These are phyloP conservation scores for Tylopilus rubrobrunneus DNA, from an alignment of 768 basidiomycete genomes.

Conservation along the genomic window DNA sequence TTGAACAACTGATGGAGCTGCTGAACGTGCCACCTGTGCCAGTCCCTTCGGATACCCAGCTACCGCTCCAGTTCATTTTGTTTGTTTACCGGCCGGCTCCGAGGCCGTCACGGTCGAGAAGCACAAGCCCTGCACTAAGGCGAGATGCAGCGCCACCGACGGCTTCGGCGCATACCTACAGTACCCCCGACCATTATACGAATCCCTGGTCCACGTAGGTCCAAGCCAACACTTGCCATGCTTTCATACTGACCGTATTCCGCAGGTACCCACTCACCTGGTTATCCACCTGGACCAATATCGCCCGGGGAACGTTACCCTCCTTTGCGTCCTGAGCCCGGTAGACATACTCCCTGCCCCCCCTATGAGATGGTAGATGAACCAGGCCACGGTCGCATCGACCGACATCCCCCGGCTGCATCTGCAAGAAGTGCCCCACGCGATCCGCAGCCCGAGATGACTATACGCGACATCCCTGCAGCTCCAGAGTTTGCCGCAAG, in stretches of 20 bases:
- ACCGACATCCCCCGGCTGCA: constrained; percentile 11
- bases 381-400: background rate
- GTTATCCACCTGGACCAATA: constrained; percentile 3
- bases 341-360: background rate
- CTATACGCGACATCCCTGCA: constrained; percentile 17
- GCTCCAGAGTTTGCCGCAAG: constrained; percentile 17
- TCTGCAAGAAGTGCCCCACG: background rate
- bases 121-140: constrained; percentile 36
- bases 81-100: constrained; percentile 52
- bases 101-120: constrained; percentile 36
- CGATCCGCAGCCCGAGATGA: constrained; percentile 11
- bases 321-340: constrained; percentile 8
- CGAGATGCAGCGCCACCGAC: constrained; percentile 25
- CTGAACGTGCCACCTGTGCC: no score
- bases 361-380: background rate
- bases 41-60: no score
- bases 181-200: constrained; percentile 29
- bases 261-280: no score
- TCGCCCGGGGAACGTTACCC: constrained; percentile 12
- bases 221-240: background rate
- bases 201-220: constrained; percentile 15
- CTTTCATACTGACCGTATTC: no score
- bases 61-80: no score
- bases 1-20: no score
- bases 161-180: no score